Evolutionary conservation across 2,329 filamentous ascomycete species (phyloP), one percentile per base, ranked within the genome.

Genomic region (Ophiostoma himal-ulmi): DNA sequence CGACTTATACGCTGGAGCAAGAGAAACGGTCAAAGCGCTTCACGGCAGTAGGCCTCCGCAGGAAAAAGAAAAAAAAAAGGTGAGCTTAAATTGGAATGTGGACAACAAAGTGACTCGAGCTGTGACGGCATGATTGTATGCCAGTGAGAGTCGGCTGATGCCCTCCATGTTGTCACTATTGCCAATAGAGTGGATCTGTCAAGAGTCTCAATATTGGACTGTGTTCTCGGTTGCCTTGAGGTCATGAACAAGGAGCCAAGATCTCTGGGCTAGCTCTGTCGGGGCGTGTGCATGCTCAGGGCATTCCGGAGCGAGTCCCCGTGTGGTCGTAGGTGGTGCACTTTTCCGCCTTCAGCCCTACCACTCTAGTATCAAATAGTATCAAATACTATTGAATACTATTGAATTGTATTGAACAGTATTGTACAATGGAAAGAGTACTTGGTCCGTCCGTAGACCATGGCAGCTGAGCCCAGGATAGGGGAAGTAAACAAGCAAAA

Each of bases 401-500:
- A 30, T 30, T 30, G 26, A 30, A 30, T 30, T 30, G 26, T 30
- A 30, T 30, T 30, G 48, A 17, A 10, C 3, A 48, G 20, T 48
- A 48, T 1, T 20, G 20, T 20, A 48, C 1, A 48, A 6, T n/a
- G 8, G 17, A 20, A 6, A 13, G 11, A 22, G 8, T 34, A 14
- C 11, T 34, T 36, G 57, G 52, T 13, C 22, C 11, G 52, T 14
- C 13, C n/a, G 22, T 13, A 5, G 57, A 20, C 26, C 26, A 30
- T 62, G 26, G 26, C 57, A 62, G 57, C 57, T 62, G 57, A 34
- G 10, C 22, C 22, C 57, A 34, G 20, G 57, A 62, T 62, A 62
- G 57, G 57, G 26, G 57, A 62, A 62, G 57, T 62, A 62, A 62
- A 62, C 57, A 62, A 62, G 17, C 37, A 11, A 39, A 6, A 10